Percentiles rank a stretch among this genome's conserved stretches.
Evolutionary conservation across 306 rosid species (phyloP).

Genomic region (Quercus alba): DNA sequence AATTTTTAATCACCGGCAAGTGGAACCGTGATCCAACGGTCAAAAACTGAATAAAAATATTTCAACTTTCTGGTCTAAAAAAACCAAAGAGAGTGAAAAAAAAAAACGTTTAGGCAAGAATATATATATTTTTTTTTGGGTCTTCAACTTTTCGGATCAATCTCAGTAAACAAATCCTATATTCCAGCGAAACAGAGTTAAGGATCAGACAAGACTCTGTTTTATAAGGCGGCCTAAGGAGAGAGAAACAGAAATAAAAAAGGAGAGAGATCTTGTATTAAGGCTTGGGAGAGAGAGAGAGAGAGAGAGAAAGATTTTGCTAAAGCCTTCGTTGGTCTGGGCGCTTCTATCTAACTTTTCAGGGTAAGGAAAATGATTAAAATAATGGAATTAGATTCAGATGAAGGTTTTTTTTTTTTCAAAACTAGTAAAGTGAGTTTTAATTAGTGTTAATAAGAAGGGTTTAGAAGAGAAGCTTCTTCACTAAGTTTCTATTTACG

Average conservation of each 20-base stretch:
- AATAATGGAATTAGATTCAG: neutral
- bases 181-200: neutral
- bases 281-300: neutral
- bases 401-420: neutral
- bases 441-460: slow-evolving; percentile 15
- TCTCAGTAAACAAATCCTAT: neutral
- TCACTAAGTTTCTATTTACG: slow-evolving; percentile 30
- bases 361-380: slow-evolving; percentile 22
- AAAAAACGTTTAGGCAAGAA: neutral
- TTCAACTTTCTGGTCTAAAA: neutral
- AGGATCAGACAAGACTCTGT: slow-evolving; percentile 4
- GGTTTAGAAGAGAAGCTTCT: slow-evolving; percentile 12
- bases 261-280: slow-evolving; percentile 6
- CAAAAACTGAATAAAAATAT: slow-evolving; percentile 6
- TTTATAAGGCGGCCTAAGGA: neutral
- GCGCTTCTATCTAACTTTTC: slow-evolving; percentile 34
- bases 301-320: neutral
- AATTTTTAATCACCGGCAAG: slow-evolving; percentile 3
- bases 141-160: neutral
- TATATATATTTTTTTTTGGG: neutral
- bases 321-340: slow-evolving; percentile 12
- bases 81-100: neutral
- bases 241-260: neutral
- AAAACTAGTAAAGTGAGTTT: neutral
- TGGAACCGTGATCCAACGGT: slow-evolving; percentile 29